These are phyloP conservation scores for Trichoderma parareesei DNA, from an alignment of 495 filamentous ascomycete species.

Conservation along the genomic window DNA sequence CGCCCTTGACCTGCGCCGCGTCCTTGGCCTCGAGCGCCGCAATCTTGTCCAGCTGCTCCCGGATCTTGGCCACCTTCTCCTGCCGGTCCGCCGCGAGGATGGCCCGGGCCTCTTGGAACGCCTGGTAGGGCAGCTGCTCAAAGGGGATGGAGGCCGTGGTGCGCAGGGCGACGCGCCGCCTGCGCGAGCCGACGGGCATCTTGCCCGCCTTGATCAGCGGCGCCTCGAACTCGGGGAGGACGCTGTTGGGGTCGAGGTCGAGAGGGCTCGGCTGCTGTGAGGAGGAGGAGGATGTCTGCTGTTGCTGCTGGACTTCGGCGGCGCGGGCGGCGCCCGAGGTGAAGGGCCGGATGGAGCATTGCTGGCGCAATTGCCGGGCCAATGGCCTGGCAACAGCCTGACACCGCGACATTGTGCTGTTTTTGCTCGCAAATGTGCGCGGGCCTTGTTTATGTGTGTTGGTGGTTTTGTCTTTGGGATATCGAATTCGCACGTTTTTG, in stretches of 20 bases:
- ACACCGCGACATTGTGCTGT: slow-evolving; percentile 52
- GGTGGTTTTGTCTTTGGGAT: not conserved
- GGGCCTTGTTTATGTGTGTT: slow-evolving; percentile 13
- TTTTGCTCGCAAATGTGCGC: no score
- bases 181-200: slow-evolving; percentile 66
- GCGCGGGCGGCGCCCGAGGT: slow-evolving; percentile 23
- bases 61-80: slow-evolving; percentile 66
- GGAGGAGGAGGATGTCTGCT: slow-evolving; percentile 11
- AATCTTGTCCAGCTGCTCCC: slow-evolving; percentile 51
- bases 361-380: slow-evolving; percentile 51
- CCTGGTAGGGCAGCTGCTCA: slow-evolving; percentile 88
- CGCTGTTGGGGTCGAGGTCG: slow-evolving; percentile 25
- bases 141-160: slow-evolving; percentile 70
- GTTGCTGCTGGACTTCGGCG: slow-evolving; percentile 9
- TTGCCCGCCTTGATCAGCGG: slow-evolving; percentile 49
- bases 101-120: slow-evolving; percentile 91
- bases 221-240: slow-evolving; percentile 46
- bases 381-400: slow-evolving; percentile 61
- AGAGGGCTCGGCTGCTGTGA: slow-evolving; percentile 30
- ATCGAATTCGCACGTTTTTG: not conserved
- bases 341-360: slow-evolving; percentile 30
- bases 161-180: slow-evolving; percentile 70
- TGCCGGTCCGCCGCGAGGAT: slow-evolving; percentile 70
- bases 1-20: slow-evolving; percentile 47
- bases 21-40: slow-evolving; percentile 49